Evolutionary conservation across 2,329 filamentous ascomycete species (phyloP).

Genomic region (Fusarium ambrosium): DNA sequence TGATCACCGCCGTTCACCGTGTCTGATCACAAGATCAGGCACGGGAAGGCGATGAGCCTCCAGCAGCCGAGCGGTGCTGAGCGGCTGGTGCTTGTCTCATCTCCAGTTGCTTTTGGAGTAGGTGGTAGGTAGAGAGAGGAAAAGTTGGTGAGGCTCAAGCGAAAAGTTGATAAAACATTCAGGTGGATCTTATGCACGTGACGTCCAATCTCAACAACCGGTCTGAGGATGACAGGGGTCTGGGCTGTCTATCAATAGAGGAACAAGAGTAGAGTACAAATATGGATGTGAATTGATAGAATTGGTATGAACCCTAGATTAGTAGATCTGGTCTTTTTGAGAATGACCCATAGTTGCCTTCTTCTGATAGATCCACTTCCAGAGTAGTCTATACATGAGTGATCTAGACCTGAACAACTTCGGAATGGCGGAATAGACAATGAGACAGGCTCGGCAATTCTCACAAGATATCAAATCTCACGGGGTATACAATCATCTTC

Average conservation of each 20-base stretch:
- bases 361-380: neutral
- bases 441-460: neutral
- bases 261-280: neutral
- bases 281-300: neutral
- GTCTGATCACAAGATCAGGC: neutral
- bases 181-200: constrained; percentile 33
- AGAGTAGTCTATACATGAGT: neutral
- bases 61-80: neutral
- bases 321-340: neutral
- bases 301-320: neutral
- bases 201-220: neutral
- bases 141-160: neutral
- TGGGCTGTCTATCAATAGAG: neutral
- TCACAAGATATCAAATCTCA: neutral
- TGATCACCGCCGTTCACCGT: constrained; percentile 1
- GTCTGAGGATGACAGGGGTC: neutral
- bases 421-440: neutral
- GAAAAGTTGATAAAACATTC: constrained; percentile 23
- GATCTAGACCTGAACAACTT: neutral
- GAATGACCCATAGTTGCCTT: neutral
- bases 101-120: neutral
- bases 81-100: neutral
- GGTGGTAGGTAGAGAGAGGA: neutral
- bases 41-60: constrained; percentile 3
- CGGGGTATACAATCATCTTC: constrained; percentile 45